Evolutionary conservation across 768 basidiomycete genomes (phyloP), one percentile per base, ranked within the genome.

Genomic region (Leccinum uliginosum): DNA sequence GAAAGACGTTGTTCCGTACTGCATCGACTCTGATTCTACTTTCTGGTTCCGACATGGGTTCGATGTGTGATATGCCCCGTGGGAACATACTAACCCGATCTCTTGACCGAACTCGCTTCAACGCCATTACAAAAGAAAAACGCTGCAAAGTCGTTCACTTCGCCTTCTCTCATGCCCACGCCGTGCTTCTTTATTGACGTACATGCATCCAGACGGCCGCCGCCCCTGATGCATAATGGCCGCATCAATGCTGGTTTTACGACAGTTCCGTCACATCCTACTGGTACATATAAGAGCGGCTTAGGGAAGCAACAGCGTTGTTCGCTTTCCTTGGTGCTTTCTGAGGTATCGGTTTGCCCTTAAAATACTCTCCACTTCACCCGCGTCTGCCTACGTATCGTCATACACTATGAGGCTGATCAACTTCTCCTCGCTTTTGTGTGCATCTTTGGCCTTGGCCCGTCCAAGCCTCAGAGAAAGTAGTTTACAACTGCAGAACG

Each of bases 11-110:
- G 15, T 45, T 11, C 54, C 82, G 58, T 69, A 85, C 84, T 61
- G 82, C 83, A 67, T 81, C 80, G 32, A 83, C 81, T 50, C 66
- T 62, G 53, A 83, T 57, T 21, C 1, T 56, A 2, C 63, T 68
- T 45, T 65, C 59, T 50, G 60, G 62, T 55, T 56, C 47, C 61
- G n/a, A n/a, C n/a, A 43, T 43, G 19, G 40, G 19, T 43, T 43
- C 19, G 40, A 43, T 38, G 11, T 11, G 14, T 32, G 30, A 32
- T 32, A 5, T 32, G 26, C 6, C 30, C 12, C 30, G 30, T 32
- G 30, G 30, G 30, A 32, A 32, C 12, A 32, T 14, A 32, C 30
- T 32, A 32, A 14, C 30, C 30, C 12, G 29, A 29, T 0, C 29
- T 10, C 11, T 12, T 6, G 11, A 30, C 30, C 30, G 30, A 30